Base-by-base conservation (phyloP, 371 early-diverging fungal species). In the Mortierella sp. region DNA sequence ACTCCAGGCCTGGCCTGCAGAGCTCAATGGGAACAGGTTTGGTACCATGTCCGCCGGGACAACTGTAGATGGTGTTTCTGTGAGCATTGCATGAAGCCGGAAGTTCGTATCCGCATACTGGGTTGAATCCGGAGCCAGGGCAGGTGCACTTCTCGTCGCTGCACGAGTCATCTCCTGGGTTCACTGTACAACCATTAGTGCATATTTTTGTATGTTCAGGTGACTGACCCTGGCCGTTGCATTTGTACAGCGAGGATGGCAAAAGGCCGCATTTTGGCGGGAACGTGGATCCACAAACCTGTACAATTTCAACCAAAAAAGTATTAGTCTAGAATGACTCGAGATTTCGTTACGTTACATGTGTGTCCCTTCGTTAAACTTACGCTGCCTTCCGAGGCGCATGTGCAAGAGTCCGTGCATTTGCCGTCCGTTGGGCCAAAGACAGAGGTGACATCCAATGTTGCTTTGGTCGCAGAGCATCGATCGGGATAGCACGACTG, bases 81-180 rank as follows among this genome's bases (percentile, higher is more conserved):
- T 62, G 57, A 29, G 69, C 69, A 0, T 62, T 57, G 44, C 70
- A 63, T 1, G 4, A 6, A 3, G 53, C 43, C 15, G 43, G 46
- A 21, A 55, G 63, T 14, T 46, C 28, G 57, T 29, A 62, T 14
- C 64, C 64, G 53, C 70, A 64, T 1, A 64, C 64, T 7, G 64
- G 60, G 9, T n/a, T 23, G 23, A 11, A 16, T 21, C 58, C 51
- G 9, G 3, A 6, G 25, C 25, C 46, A 6, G 62, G 23, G 44
- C 64, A 70, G 11, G 23, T 58, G 55, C 63, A 64, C n/a, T 55
- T 16, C 0, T n/a, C n/a, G n/a, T 30, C 43, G 45, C 50, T n/a
- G 21, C 15, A 21, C 7, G 21, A 9, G n/a, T 47, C 37, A 37
- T 37, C 37, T 9, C 37, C 37, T 37, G 37, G 37, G 9, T 37